These are phyloP conservation scores for Leptoxyphium fumago DNA, from an alignment of 2,329 filamentous ascomycete species.

Conservation along the genomic window DNA sequence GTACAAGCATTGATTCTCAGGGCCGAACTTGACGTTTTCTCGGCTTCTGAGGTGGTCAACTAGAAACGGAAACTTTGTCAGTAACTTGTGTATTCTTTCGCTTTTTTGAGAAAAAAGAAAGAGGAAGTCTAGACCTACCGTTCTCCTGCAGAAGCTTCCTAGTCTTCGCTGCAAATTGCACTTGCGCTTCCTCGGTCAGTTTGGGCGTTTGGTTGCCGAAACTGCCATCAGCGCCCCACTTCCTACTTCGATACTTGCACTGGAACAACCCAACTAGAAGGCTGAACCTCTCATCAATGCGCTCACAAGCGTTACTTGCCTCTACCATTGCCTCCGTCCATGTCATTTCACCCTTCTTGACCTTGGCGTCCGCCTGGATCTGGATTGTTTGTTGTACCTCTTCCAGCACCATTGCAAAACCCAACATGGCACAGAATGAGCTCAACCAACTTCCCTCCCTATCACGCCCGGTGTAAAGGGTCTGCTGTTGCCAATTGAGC, in stretches of 20 bases:
- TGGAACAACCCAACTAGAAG: conserved; percentile 32
- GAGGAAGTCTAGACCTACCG: conserved; percentile 18
- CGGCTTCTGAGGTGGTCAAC: conserved; percentile 25
- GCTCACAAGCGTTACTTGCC: conserved; percentile 26
- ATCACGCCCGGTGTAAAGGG: conserved; percentile 26
- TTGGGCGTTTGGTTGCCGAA: conserved; percentile 25
- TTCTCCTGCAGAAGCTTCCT: conserved; percentile 27
- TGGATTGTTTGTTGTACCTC: conserved; percentile 33
- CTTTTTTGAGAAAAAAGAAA: too few species aligned
- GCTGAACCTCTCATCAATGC: conserved; percentile 30
- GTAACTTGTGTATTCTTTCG: too few species aligned
- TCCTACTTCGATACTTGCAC: conserved; percentile 32
- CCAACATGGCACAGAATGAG: conserved; percentile 31
- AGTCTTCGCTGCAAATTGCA: conserved; percentile 24
- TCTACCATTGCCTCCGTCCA: conserved; percentile 16
- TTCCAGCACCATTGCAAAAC: conserved; percentile 34
- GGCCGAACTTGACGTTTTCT: conserved; percentile 23
- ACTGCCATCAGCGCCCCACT: conserved; percentile 22
- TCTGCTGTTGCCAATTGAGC: conserved; percentile 32
- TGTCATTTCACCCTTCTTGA: conserved; percentile 16
- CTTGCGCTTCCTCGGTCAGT: conserved; percentile 19
- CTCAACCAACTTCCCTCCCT: conserved; percentile 32
- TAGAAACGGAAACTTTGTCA: conserved; percentile 5
- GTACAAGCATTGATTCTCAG: conserved; percentile 25
- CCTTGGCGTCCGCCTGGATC: conserved; percentile 26